phyloP scores from a whole-genome alignment of 495 filamentous ascomycete species.

The Xylaria curta region DNA sequence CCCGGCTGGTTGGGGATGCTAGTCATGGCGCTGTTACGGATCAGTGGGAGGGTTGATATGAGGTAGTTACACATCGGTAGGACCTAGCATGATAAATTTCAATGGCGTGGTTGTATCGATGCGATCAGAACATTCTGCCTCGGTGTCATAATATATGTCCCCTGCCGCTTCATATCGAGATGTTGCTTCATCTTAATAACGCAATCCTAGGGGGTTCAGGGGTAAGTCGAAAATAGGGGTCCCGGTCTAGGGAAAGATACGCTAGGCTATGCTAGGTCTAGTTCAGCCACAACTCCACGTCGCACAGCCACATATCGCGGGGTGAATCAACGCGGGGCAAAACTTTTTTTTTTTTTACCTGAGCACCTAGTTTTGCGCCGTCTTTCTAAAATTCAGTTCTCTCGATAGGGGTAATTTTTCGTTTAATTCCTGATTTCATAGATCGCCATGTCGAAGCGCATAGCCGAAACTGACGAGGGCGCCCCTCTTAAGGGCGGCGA shows the following conservation, averaged over 20 bases:
- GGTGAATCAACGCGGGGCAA: slow-evolving; percentile 28
- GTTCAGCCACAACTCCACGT: slow-evolving; percentile 7
- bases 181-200: not conserved
- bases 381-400: not conserved
- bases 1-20: slow-evolving; percentile 62
- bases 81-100: not conserved
- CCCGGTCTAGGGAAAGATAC: not conserved
- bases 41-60: slow-evolving; percentile 32
- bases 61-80: not conserved
- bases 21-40: slow-evolving; percentile 63
- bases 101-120: not conserved
- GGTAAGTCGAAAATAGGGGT: not conserved
- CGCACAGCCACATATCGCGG: slow-evolving; percentile 40
- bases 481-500: slow-evolving; percentile 72
- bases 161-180: not conserved
- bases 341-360: slow-evolving; percentile 23
- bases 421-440: not conserved
- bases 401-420: not conserved
- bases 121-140: too few species aligned
- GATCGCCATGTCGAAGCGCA: slow-evolving; percentile 71
- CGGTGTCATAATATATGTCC: not conserved
- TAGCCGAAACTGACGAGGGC: slow-evolving; percentile 62
- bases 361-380: not conserved
- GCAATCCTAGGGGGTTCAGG: not conserved
- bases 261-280: not conserved